Percentiles rank a stretch among this genome's conserved stretches.
Conservation (phyloP, 768 basidiomycete genomes). For the Tricholoma sp. region DNA sequence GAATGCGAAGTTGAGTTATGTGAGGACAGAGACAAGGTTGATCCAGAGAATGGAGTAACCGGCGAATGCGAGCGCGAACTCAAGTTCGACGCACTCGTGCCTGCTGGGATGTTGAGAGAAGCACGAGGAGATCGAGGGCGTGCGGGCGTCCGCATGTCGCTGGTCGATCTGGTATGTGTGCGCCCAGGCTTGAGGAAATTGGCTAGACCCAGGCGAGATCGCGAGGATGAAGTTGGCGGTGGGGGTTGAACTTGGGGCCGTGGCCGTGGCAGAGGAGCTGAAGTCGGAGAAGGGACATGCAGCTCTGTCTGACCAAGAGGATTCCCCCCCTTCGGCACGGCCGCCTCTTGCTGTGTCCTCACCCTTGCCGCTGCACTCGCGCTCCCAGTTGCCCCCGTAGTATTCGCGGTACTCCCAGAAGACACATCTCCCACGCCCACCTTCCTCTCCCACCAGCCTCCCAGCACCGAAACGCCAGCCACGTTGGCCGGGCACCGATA, state of each 20-base stretch:
- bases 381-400: conserved; percentile 18
- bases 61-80: not conserved
- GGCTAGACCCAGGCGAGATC: conserved; percentile 38
- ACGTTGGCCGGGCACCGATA: conserved; percentile 47
- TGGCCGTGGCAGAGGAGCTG: conserved; percentile 13
- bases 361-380: conserved; percentile 18
- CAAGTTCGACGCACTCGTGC: not conserved
- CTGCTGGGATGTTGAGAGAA: conserved; percentile 3
- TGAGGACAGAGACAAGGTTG: not conserved
- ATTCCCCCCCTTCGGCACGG: conserved; percentile 15
- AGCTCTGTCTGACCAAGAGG: conserved; percentile 7
- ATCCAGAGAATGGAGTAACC: not conserved
- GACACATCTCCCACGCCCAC: conserved; percentile 66
- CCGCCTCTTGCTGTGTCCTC: conserved; percentile 12
- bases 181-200: conserved; percentile 38
- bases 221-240: conserved; percentile 18
- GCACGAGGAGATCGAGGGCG: conserved; percentile 4
- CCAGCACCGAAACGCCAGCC: conserved; percentile 46
- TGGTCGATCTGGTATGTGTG: conserved; percentile 35
- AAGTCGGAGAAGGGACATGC: conserved; percentile 3
- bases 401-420: not conserved
- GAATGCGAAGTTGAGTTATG: not conserved
- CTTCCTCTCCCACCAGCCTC: conserved; percentile 75
- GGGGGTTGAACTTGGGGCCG: not conserved
- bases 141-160: conserved; percentile 23